Base-by-base conservation (phyloP, 805 yeast species). In the Barnettozyma pratensis region DNA sequence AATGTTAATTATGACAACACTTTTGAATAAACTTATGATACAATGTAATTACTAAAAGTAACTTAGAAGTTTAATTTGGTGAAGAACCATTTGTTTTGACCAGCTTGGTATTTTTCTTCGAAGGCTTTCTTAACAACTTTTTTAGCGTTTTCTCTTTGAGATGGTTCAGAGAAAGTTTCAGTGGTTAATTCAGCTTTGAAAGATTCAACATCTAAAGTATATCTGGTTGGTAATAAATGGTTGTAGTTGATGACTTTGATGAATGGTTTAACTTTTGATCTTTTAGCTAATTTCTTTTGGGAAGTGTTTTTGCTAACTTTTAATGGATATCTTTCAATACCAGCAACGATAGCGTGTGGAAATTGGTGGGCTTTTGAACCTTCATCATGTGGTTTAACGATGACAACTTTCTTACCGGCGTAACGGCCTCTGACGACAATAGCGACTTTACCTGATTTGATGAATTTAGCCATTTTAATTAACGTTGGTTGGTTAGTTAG, bases 21-120 rank as follows among this genome's bases (percentile, higher is more conserved):
- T 47, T 41, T 39, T 37, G 40, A 42, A 43, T 35, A 42, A 29
- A 42, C 30, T 35, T 39, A 42, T 38, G 44, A 39, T 30, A 42
- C 40, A 42, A 39, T 42, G 42, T 56, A 52, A 58, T 61, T 19
- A 19, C 19, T 19, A 19, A 19, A 19, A 91, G 42, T 55, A 19
- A 19, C 19, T 19, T 87, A 88, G 80, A 88, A 88, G 79, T 85
- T 83, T 74, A 88, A 85, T 81, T 94, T 94, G 77, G 96, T 84
- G 91, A 94, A 94, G 84, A 94, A 94, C 99, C 99, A 94, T 81
- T 90, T 91, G 91, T 92, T 92, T 87, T 94, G 90, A 75, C 99
- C 99, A 72, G 97, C 89, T 76, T 87, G 95, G 83, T 92, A 96
- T 84, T 90, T 89, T 81, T 92, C 96, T 81, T 94, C 99, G 72